These are phyloP conservation scores for Urtica urens DNA, from an alignment of 306 rosid genomes.

Conservation along the genomic window DNA sequence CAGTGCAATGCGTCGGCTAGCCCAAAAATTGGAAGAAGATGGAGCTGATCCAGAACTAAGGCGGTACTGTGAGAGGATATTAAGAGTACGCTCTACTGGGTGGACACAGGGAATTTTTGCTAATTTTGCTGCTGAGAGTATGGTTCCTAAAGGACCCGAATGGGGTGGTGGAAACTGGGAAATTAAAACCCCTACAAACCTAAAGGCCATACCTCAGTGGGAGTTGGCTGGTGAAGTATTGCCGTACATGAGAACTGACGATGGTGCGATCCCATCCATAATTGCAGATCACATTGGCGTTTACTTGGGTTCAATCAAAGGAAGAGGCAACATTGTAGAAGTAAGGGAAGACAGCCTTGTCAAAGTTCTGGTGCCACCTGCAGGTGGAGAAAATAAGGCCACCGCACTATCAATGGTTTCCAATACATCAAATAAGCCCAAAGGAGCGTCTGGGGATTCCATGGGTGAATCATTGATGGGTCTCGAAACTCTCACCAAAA, in stretches of 20 bases:
- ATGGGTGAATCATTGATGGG: slow-evolving; percentile 49
- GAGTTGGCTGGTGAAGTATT: slow-evolving; percentile 91
- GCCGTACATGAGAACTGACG: slow-evolving; percentile 94
- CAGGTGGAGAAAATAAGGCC: slow-evolving; percentile 37
- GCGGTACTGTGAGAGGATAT: slow-evolving; percentile 90
- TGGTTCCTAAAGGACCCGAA: slow-evolving; percentile 98
- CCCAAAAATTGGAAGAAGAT: slow-evolving; percentile 98
- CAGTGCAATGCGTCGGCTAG: slow-evolving; percentile 96
- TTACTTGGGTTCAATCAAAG: slow-evolving; percentile 77
- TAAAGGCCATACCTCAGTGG: slow-evolving; percentile 94
- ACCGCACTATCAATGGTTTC: slow-evolving; percentile 41
- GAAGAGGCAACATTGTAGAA: slow-evolving; percentile 89
- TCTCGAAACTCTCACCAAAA: slow-evolving; percentile 51
- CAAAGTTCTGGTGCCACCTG: slow-evolving; percentile 46
- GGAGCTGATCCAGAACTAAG: slow-evolving; percentile 88
- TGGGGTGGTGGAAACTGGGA: slow-evolving; percentile 99
- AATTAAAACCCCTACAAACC: slow-evolving; percentile 81
- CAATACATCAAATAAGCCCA: slow-evolving; percentile 23
- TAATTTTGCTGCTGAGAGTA: slow-evolving; percentile 95
- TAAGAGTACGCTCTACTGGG: slow-evolving; percentile 82
- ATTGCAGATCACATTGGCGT: slow-evolving; percentile 89
- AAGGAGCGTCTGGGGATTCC: slow-evolving; percentile 38
- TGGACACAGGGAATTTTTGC: slow-evolving; percentile 99
- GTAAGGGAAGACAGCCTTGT: slow-evolving; percentile 85
- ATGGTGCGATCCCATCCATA: slow-evolving; percentile 83